Conservation (phyloP, 805 yeast genomes). For the Pichia phayaonensis region DNA sequence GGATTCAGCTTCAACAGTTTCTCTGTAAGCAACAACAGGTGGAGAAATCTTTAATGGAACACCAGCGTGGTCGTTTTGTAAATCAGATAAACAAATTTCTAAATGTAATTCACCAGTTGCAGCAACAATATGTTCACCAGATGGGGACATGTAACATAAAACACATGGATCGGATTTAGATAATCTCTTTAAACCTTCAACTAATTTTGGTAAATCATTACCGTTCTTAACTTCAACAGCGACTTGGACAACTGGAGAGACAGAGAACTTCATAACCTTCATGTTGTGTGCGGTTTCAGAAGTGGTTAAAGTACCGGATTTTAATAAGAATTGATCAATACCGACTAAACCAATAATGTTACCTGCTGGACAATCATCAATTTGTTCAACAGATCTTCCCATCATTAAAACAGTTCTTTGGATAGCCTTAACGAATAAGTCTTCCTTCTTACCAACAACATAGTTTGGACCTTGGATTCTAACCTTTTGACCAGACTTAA, state of each 20-base stretch:
- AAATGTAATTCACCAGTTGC: constrained; percentile 99
- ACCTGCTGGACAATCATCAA: constrained; percentile 99
- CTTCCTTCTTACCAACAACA: constrained; percentile 97
- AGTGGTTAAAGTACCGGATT: constrained; percentile 99
- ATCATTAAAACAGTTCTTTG: constrained; percentile 99
- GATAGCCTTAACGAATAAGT: constrained; percentile 90
- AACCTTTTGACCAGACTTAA: constrained; percentile 96
- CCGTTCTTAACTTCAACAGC: constrained; percentile 99
- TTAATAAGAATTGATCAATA: constrained; percentile 98
- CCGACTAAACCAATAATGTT: constrained; percentile 99
- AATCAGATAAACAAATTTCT: constrained; percentile 94
- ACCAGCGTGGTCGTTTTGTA: constrained; percentile 99
- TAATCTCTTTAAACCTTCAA: constrained; percentile 99
- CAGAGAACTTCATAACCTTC: constrained; percentile 99
- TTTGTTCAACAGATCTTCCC: constrained; percentile 98
- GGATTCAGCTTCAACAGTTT: constrained; percentile 91
- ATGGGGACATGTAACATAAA: constrained; percentile 72
- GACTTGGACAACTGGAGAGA: constrained; percentile 98
- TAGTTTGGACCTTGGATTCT: constrained; percentile 99
- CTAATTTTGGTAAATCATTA: constrained; percentile 97
- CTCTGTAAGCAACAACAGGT: constrained; percentile 98
- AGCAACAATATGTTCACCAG: constrained; percentile 99
- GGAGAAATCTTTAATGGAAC: constrained; percentile 95
- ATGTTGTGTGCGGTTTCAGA: constrained; percentile 95
- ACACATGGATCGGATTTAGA: constrained; percentile 99